Evolutionary conservation across 768 basidiomycete genomes (phyloP), one percentile per base, ranked within the genome.

Genomic region (Ramaria rubella): DNA sequence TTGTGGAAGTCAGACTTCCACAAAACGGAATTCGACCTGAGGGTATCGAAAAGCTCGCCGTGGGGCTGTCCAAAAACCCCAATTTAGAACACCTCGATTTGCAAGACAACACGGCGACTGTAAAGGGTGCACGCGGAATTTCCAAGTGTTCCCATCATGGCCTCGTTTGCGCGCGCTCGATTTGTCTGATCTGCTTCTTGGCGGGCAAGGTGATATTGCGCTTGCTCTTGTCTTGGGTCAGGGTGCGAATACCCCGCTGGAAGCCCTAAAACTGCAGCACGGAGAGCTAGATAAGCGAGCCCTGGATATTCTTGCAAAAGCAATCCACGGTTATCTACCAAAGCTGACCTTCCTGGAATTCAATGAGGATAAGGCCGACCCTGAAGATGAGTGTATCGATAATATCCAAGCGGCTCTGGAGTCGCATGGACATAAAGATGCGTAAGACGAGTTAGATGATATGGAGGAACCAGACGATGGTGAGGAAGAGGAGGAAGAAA

Each of bases 11-110:
- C 29, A 81, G 89, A 57, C 86, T 98, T 85, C 89, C 90, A n/a
- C 94, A 98, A 76, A 97, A 99, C 65, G 96, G 95, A 4, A 97
- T 99, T 63, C 79, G 93, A 61, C 90, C 90, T 85, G 86, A 86
- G 57, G 96, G 96, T 4, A 87, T 95, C 65, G 79, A 78, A 8
- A 80, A 82, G 11, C 81, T 99, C 23, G 89, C 90, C 5, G 67
- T 70, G 23, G 95, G 94, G 4, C 70, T 99, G 30, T 69, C 82
- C 12, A 76, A 83, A 55, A 87, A 86, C 67, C 72, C 76, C 2
- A 72, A 76, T 40, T 74, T 99, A 51, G 75, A 83, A 64, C 73
- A 83, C 61, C 79, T 99, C 64, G 94, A 99, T 76, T 73, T 99
- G 48, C 93, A 97, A 70, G 96, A 98, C 71, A 90, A 91, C 66